Conservation (phyloP, 2,329 filamentous ascomycete species). For the Fusarium mundagurra region DNA sequence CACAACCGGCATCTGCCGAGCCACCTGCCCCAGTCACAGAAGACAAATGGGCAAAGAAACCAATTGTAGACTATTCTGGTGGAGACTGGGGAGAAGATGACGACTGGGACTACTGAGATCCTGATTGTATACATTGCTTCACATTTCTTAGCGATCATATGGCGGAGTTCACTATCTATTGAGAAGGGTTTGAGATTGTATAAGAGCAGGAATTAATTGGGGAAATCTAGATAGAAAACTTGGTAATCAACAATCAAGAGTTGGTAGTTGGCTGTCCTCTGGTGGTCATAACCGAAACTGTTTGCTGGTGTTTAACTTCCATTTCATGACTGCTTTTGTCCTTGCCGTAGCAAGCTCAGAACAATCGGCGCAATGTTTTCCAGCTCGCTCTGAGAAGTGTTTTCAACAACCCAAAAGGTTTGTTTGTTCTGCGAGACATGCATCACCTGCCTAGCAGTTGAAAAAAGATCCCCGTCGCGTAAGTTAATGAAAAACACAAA, state of each 20-base stretch:
- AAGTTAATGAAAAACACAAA: not conserved
- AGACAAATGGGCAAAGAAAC: slow-evolving; percentile 42
- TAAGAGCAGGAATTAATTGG: not conserved
- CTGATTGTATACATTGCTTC: not conserved
- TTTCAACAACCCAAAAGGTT: not conserved
- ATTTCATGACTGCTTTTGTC: not conserved
- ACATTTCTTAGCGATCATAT: slow-evolving; percentile 16
- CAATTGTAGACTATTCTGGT: slow-evolving; percentile 38
- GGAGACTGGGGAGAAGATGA: slow-evolving; percentile 43
- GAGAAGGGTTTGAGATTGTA: slow-evolving; percentile 15
- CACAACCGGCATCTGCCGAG: not conserved
- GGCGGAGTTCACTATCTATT: slow-evolving; percentile 12
- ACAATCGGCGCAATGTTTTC: not conserved
- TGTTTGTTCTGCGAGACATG: not conserved
- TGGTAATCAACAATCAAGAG: not conserved
- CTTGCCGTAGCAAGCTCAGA: not conserved
- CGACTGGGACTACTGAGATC: slow-evolving; percentile 40
- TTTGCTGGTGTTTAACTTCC: not conserved
- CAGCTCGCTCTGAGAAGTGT: not conserved
- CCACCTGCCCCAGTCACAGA: slow-evolving; percentile 5
- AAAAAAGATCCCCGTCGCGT: too few relatives aligned
- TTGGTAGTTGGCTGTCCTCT: not conserved
- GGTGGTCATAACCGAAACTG: not conserved
- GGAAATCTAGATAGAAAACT: slow-evolving; percentile 2
- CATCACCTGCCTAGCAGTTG: not conserved